Percentiles rank a stretch among this genome's conserved stretches.
phyloP scores from a whole-genome alignment of 2,329 filamentous ascomycete genomes.

The Botrytis fabae region DNA sequence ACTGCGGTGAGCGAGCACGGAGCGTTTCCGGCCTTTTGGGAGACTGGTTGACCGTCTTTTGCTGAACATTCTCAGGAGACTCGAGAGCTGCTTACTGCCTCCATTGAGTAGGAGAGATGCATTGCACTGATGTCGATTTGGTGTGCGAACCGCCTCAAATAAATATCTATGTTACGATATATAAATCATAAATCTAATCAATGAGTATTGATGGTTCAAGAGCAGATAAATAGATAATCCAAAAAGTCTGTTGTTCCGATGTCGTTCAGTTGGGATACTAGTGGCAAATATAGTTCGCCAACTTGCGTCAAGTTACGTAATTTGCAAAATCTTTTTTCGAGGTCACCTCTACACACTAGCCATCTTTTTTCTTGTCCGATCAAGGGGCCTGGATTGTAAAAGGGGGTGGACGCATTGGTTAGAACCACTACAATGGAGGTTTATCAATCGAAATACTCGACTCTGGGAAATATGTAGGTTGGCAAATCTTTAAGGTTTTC shows the following conservation, averaged over 20 bases:
- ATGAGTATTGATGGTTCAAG: neutral
- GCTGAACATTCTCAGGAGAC: neutral
- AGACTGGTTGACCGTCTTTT: neutral
- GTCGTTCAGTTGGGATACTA: neutral
- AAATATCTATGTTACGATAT: neutral
- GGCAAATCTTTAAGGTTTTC: neutral
- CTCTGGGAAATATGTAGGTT: neutral
- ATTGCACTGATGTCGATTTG: neutral
- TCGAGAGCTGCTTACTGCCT: neutral
- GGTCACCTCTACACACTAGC: neutral
- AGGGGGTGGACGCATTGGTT: neutral
- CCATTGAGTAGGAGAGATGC: neutral
- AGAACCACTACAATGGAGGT: neutral
- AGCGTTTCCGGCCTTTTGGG: neutral
- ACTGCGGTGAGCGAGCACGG: neutral
- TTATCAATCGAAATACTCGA: neutral
- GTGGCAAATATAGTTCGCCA: constrained; percentile 6
- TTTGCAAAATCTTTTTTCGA: constrained; percentile 18
- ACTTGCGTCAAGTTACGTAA: constrained; percentile 18
- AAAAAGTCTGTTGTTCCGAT: neutral
- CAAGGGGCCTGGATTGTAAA: constrained; percentile 1
- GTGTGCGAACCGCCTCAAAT: neutral
- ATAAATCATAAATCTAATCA: neutral
- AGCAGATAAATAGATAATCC: neutral
- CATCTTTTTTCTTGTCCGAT: constrained; percentile 13